Evolutionary conservation across 768 basidiomycete genomes (phyloP).

Genomic region (Serendipita sp.): DNA sequence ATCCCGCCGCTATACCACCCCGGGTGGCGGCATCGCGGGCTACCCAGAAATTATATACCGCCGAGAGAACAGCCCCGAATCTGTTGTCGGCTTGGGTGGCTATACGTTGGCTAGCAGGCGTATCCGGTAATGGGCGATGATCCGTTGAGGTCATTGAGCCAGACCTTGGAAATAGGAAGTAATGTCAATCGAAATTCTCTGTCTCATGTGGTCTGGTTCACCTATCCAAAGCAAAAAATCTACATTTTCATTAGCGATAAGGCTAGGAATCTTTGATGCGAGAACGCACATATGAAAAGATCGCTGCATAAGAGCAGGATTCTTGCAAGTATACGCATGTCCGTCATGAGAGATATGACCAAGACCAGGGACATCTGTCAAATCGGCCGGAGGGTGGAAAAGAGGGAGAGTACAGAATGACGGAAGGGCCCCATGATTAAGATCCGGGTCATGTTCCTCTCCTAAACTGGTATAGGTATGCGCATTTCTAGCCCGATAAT

Average conservation of each 20-base stretch:
- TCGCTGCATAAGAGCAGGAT: constrained; percentile 33
- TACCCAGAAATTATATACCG: constrained; percentile 39
- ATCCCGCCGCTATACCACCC: constrained; percentile 12
- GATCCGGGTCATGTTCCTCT: constrained; percentile 30
- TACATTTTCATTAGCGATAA: constrained; percentile 11
- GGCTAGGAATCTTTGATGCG: not conserved
- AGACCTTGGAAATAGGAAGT: constrained; percentile 16
- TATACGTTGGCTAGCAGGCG: constrained; percentile 28
- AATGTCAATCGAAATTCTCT: too few species aligned
- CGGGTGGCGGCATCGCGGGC: constrained; percentile 28
- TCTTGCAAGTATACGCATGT: constrained; percentile 36
- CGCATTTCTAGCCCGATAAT: not conserved
- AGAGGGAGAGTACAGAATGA: constrained; percentile 40
- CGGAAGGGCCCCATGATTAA: constrained; percentile 25
- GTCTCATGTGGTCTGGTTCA: too few species aligned
- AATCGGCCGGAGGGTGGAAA: constrained; percentile 29
- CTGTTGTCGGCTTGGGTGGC: constrained; percentile 26
- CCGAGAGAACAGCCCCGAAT: constrained; percentile 44
- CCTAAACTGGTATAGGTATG: constrained; percentile 20
- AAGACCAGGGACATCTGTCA: constrained; percentile 15
- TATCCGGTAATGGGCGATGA: constrained; percentile 27
- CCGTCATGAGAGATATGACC: constrained; percentile 37
- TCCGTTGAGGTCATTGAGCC: constrained; percentile 31
- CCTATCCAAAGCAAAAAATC: constrained; percentile 37
- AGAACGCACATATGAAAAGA: constrained; percentile 35